A percentile compares a stretch with the other conserved stretches of the same genome.
phyloP scores from a whole-genome alignment of 768 basidiomycete genomes.

The Xerocomellus intermedius region DNA sequence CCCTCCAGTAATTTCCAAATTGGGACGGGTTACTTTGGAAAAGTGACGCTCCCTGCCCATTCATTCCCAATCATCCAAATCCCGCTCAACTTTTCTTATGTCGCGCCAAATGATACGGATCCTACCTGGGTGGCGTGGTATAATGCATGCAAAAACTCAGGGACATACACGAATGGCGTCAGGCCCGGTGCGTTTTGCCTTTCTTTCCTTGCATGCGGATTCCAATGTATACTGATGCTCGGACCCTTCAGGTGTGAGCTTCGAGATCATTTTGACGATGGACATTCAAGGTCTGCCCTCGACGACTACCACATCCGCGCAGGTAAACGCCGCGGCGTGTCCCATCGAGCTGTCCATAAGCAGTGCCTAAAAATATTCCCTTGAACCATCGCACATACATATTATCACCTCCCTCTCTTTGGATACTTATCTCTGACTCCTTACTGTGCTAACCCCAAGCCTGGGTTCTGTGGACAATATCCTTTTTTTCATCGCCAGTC shows the following conservation, averaged over 20 bases:
- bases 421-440: conserved; percentile 14
- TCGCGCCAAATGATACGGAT: conserved; percentile 77
- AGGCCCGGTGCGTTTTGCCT: conserved; percentile 54
- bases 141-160: conserved; percentile 67
- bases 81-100: conserved; percentile 83
- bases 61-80: conserved; percentile 60
- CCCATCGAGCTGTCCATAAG: conserved; percentile 64
- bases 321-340: conserved; percentile 59
- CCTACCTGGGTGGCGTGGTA: conserved; percentile 83
- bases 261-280: conserved; percentile 66
- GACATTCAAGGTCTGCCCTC: conserved; percentile 65
- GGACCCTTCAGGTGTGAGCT: conserved; percentile 45
- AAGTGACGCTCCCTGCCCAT: conserved; percentile 64
- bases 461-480: conserved; percentile 11
- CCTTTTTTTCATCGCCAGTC: not conserved
- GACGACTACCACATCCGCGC: conserved; percentile 51
- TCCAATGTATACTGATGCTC: not conserved
- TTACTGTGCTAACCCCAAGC: conserved; percentile 1
- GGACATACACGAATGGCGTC: conserved; percentile 44
- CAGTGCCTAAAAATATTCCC: conserved; percentile 39
- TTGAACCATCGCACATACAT: not conserved
- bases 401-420: not conserved
- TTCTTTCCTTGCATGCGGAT: not conserved
- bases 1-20: conserved; percentile 62
- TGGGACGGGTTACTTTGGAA: conserved; percentile 61